Base-by-base conservation (phyloP, 2,329 filamentous ascomycete species). In the Sporothrix luriei region DNA sequence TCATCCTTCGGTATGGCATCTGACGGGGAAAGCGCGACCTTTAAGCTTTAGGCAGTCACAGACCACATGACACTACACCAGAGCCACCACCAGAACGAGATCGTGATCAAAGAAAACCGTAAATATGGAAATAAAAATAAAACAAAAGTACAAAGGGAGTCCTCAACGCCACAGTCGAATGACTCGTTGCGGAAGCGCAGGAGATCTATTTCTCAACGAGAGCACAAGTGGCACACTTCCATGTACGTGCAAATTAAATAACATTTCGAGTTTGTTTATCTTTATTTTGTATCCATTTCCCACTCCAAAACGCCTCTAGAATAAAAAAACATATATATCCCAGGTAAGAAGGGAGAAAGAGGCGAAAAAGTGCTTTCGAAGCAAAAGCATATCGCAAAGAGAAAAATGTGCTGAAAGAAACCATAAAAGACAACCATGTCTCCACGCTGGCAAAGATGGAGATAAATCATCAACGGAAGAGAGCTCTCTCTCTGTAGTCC, bases 231-330 rank as follows among this genome's bases (percentile, higher is more conserved):
- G 10, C 26, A 33, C 26, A n/a, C 0, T 5, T 33, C 33, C 33
- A 16, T n/a, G 52, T 21, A n/a, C 54, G 11, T n/a, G 38, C 55
- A 26, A 43, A 46, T 40, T 7, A 11, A 51, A 26, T 52, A n/a
- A 38, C 62, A 29, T 68, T 33, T 61, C 16, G 7, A 48, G 29
- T 33, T 68, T 54, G 46, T 52, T 68, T 52, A 62, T 68, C 52
- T 62, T 68, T 62, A 51, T 51, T 70, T 70, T 70, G 59, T 46
- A 59, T 64, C 69, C 69, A 67, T 65, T 65, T 59, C 70, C 67
- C 67, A 38, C 51, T 61, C 67, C 61, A 21, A 68, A 72, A 72
- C 70, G 68, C 70, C 70, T 72, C 68, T 54, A 48, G 52, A 65
- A 19, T 21, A 26, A 51, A 65, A 11, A 29, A n/a, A 51, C 7